Evolutionary conservation across 495 filamentous ascomycete species (phyloP), one percentile per base, ranked within the genome.

Genomic region (Hypoxylon trugodes): DNA sequence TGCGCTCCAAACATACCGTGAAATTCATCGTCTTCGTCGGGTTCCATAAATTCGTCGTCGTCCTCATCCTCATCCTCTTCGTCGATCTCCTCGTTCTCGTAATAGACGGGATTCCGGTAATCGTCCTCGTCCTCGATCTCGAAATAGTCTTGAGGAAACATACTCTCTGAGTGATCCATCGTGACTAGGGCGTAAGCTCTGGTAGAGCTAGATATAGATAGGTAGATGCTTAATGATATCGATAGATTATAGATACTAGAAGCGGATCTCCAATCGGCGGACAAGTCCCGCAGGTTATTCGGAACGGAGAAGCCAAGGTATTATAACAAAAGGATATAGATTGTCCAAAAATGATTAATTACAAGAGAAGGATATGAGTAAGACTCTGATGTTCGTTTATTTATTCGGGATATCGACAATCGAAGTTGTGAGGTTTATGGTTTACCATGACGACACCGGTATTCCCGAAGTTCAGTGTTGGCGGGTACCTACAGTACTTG

Each of bases 71-170:
- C 68, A 45, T 82, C 79, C 62, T 62, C 72, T 47, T 59, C 73
- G 54, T 56, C 72, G 56, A 46, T 71, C 5, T 59, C 60, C 7
- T 74, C 54, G 74, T 76, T 68, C 59, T 78, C 61, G 76, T 83
- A 79, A 77, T 81, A 67, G 35, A 84, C 82, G 59, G 81, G 75
- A 65, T 85, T 79, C 28, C 80, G 78, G 13, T 81, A 79, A 8
- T 77, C 65, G 8, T 75, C 60, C 0, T 74, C 70, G 0, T 69
- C 61, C 13, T 69, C 70, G 28, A 72, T 70, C 40, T 68, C 63
- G 55, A 64, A 66, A 59, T 55, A 73, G 49, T 58, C 69, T 16
- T 65, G 59, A 0, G 56, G 24, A 32, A 43, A 35, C n/a, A 33
- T 38, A 42, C 15, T 55, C 63, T n/a, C 55, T 15, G 70, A 57